phyloP scores from a whole-genome alignment of 1,284 basidiomycete species.

The Mixia osmundae region DNA sequence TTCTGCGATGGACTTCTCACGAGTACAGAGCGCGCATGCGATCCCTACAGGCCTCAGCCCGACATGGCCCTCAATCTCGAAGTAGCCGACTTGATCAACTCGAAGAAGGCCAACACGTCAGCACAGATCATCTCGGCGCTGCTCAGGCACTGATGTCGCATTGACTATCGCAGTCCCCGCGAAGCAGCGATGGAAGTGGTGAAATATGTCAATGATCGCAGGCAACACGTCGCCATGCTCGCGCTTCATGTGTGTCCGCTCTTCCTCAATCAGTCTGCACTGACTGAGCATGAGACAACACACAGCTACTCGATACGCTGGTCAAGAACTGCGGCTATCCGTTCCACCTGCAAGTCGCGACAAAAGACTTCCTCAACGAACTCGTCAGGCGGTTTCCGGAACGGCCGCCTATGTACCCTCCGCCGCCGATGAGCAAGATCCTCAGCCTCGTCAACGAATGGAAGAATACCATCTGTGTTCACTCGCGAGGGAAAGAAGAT shows the following conservation, averaged over 20 bases:
- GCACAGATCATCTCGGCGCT: conserved; percentile 19
- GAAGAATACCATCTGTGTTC: conserved; percentile 79
- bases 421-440: conserved; percentile 81
- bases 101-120: conserved; percentile 89
- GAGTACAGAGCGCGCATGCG: conserved; percentile 48
- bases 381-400: conserved; percentile 95
- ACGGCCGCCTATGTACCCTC: conserved; percentile 80
- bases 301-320: conserved; percentile 59
- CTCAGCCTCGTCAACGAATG: conserved; percentile 81
- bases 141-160: background rate
- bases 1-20: background rate
- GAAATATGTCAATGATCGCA: conserved; percentile 62
- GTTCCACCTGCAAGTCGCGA: conserved; percentile 90
- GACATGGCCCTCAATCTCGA: conserved; percentile 84
- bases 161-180: conserved; percentile 35
- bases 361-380: conserved; percentile 97
- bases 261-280: background rate
- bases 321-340: conserved; percentile 91
- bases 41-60: conserved; percentile 60
- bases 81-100: conserved; percentile 54
- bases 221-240: conserved; percentile 67
- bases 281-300: background rate
- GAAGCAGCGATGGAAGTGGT: conserved; percentile 69
- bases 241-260: conserved; percentile 27
- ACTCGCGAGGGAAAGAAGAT: conserved; percentile 87